Evolutionary conservation across 345 rosid genomes (phyloP).

Genomic region (rapeseed (Brassica napus)): Da-Ae NC_063450.1:15827001-15827500

Average conservation of each 20-base stretch:
- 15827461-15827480: neutral
- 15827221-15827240: conserved; percentile 60
- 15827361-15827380: conserved; percentile 80
- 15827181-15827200: neutral
- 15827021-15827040: neutral
- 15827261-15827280: conserved; percentile 84
- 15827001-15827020: neutral
- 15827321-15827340: conserved; percentile 31
- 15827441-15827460: neutral
- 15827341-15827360: conserved; percentile 73
- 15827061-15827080: conserved; percentile 84
- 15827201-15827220: conserved; percentile 53
- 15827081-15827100: conserved; percentile 88
- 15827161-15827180: conserved; percentile 1
- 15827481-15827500: conserved; percentile 44
- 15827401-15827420: conserved; percentile 70
- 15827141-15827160: conserved; percentile 77
- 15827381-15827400: conserved; percentile 98
- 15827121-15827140: conserved; percentile 74
- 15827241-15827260: conserved; percentile 67
- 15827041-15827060: neutral
- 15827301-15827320: conserved; percentile 66
- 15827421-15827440: neutral
- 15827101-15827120: conserved; percentile 79
- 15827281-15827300: conserved; percentile 82